Base-by-base conservation (phyloP, 2,329 filamentous ascomycete genomes). In the Pseudogymnoascus sp. region DNA sequence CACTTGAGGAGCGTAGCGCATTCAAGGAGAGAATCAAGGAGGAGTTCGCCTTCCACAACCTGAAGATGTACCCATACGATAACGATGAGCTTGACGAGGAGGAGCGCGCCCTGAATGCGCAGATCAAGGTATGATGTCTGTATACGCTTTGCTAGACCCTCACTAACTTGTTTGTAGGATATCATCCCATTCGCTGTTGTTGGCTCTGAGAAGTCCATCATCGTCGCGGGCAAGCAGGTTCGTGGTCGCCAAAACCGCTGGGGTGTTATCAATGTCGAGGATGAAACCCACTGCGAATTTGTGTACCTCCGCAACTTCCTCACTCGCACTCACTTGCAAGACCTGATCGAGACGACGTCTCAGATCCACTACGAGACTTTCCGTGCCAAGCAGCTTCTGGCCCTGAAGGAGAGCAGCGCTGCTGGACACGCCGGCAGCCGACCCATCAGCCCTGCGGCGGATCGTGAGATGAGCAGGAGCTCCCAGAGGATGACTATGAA, bases 321-420 rank as follows among this genome's bases (percentile, higher is more conserved):
- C 68, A 96, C 96, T 72, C 91, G 95, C 75, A 97, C 95, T 68
- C 95, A 99, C 78, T 86, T 99, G 64, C 95, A 99, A 83, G 95
- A 99, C 74, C 86, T 99, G 70, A 97, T 99, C 78, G 95, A 99
- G 82, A 99, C 95, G 34, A 99, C 95, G 59, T 97, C 93, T 71
- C 95, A 99, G 83, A 99, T 97, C 79, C 95, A 99, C 84, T 99
- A 99, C 84, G 95, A 99, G 84, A 96, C 92, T 65, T 99, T 99
- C 93, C 93, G 95, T 79, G 93, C 95, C 73, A 99, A 99, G 88
- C 95, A 99, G 80, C 83, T 99, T 73, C 82, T 99, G 75, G 95
- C 95, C 64, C 85, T 99, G 76, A 99, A 97, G 87, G 95, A 99
- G 83, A 96, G 90, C 84, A 96, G 91, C 75, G 91, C 91, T 70